Base-by-base conservation (phyloP, 2,329 filamentous ascomycete species). In the Fusarium pseudonygamai region DNA sequence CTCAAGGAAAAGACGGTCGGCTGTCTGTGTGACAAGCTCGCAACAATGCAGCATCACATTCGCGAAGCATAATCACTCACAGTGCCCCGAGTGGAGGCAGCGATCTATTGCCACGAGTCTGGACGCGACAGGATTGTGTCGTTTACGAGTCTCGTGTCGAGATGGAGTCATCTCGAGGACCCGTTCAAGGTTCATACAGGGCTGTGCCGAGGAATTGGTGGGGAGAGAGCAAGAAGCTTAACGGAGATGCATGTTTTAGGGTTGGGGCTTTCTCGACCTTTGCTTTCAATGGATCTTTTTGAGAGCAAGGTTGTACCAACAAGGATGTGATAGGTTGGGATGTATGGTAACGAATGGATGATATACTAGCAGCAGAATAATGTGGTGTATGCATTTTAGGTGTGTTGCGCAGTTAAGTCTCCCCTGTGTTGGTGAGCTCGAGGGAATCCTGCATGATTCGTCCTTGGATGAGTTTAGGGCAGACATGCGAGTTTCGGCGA, bases 171-270 rank as follows among this genome's bases (percentile, higher is more conserved):
- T 37, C 55, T 52, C 45, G 64, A 56, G 55, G 57, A 49, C 39
- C 57, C 16, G 37, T 49, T 47, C 26, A 47, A 47, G 45, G 45
- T 30, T 68, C 63, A 40, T 43, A 64, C 49, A 56, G 30, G 53
- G 60, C 55, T 55, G 43, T 53, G 50, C 34, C 42, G 37, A 56
- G 42, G 42, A 53, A 67, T 65, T 65, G 55, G 61, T 55, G 50
- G 36, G 26, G 50, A 40, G 55, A 64, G 64, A 67, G 62, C 39
- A 71, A 73, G 69, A 75, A 75, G 72, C 73, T 73, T 75, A 73
- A 75, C 42, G 60, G 67, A 43, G 56, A 75, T 75, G 72, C 69
- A 75, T 70, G 72, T 60, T 71, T 75, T 74, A 65, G 68, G 36
- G 58, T 57, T 71, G 69, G 62, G 72, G 55, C 55, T 52, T 75